Base-by-base conservation (phyloP, 305 asterid species). In the Fraxinus platypoda region DNA sequence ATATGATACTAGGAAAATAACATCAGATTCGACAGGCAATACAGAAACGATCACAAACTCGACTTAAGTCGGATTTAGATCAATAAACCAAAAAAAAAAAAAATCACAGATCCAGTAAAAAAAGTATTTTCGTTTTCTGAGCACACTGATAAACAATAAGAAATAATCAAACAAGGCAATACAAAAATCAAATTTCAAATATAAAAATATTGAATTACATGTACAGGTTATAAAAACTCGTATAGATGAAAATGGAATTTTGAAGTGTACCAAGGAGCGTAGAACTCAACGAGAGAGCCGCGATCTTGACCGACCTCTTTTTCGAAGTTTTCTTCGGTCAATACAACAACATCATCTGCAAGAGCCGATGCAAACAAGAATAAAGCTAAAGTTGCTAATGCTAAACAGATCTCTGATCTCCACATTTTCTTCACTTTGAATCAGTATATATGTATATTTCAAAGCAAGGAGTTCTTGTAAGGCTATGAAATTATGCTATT, bases 221-320 rank as follows among this genome's bases (percentile, higher is more conserved):
- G 21, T 52, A 17, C 0, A 3, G 59, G 6, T 37, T 37, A 52
- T 52, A 52, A 54, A 17, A 54, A 54, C 8, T 54, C 66, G 66
- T 6, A n/a, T 17, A n/a, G 11, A 64, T 41, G 35, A 19, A 13
- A 31, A 54, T 15, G 19, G 26, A 54, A 17, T 76, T 19, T 46
- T 13, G 19, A 13, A 46, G 57, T 76, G 52, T 84, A 94, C 98
- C 98, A 93, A 34, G 98, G 98, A 84, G 98, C 97, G 71, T 93
- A 94, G 87, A 94, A 94, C 85, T 94, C 97, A 31, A 94, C 92
- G 86, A 94, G 94, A 85, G 97, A 95, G 34, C 89, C 93, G 81
- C 94, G 95, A 89, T 93, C 92, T 75, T 91, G 92, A 77, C 98
- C 98, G 80, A 94, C 93, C 89, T 93, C 98, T 28, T 92, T 89